Evolutionary conservation across 208 protist species (phyloP), one percentile per base, ranked within the genome.

Genomic region (Trypanosoma platydactyli): DNA sequence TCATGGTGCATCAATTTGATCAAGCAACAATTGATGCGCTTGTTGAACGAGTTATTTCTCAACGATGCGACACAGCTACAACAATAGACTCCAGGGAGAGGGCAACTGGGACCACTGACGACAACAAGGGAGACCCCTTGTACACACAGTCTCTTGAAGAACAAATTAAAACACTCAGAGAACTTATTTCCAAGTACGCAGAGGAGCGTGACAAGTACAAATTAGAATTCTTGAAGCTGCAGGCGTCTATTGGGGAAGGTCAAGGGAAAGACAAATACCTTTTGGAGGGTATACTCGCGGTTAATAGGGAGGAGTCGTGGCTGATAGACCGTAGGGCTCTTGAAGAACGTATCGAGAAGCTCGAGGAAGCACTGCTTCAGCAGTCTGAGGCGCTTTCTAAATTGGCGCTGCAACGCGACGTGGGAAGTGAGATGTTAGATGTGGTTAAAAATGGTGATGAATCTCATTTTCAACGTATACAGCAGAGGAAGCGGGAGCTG

Each of bases 81-180:
- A 6, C 33, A 3, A 3, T 18, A 41, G 60, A 54, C 1, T 27
- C 20, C 24, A 22, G 44, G 1, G 22, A 18, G 6, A 29, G 12
- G 29, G 6, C 7, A 18, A 53, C n/a, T 18, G 29, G 4, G 3
- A 57, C 48, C 3, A n/a, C 27, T 59, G 20, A 55, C 38, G 12
- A 27, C 38, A 13, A 59, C 7, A n/a, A 0, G 24, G 1, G 38
- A 9, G 66, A 77, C 51, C 38, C 54, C 24, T 69, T 54, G 6
- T 84, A 78, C 53, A 27, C 77, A 7, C 55, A 59, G 4, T 73
- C 79, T 4, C 63, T 84, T 27, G 66, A 58, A 1, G 73, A 80
- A 64, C 79, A 84, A 45, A 67, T 65, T 49, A 42, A 58, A 53
- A 69, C 64, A 11, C 57, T 84, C 35, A 69, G 71, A 40, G 73